Percentiles rank a stretch among this genome's conserved stretches.
Evolutionary conservation across 164 flowering plant species (phyloP).

Genomic region (Warburgia ugandensis): DNA sequence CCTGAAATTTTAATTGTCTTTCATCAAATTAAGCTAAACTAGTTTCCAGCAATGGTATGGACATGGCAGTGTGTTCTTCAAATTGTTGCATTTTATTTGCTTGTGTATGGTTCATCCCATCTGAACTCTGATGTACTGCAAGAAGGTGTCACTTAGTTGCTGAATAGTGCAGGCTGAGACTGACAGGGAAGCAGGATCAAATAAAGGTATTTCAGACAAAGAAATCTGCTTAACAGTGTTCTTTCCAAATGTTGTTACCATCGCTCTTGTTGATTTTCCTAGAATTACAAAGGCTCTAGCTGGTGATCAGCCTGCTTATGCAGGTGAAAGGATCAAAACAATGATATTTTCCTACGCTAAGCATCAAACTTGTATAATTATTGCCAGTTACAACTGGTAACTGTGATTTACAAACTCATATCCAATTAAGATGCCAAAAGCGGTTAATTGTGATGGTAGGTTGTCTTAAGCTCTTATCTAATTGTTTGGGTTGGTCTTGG

Average conservation of each 20-base stretch:
- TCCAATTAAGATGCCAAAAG: conserved; percentile 49
- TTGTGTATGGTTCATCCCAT: too few species aligned
- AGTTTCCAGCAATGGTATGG: not conserved
- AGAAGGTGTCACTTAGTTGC: not conserved
- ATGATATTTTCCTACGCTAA: conserved; percentile 45
- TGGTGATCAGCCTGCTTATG: conserved; percentile 53
- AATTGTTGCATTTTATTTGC: not conserved
- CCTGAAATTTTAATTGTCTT: not conserved
- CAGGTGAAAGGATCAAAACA: conserved; percentile 38
- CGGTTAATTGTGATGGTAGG: conserved; percentile 48
- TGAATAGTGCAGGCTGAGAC: conserved; percentile 37
- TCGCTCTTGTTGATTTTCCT: conserved; percentile 51
- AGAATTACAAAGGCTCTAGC: conserved; percentile 57
- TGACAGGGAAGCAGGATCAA: conserved; percentile 44
- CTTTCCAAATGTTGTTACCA: conserved; percentile 48
- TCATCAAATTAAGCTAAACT: not conserved
- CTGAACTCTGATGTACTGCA: not conserved
- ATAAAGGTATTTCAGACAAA: conserved; percentile 46
- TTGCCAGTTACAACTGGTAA: conserved; percentile 57
- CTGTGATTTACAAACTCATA: conserved; percentile 50
- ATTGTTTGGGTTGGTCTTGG: not conserved
- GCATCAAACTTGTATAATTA: conserved; percentile 32
- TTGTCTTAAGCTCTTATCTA: not conserved
- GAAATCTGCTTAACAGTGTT: conserved; percentile 40
- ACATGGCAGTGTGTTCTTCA: not conserved